Evolutionary conservation across 352 stramenopile species (phyloP), one percentile per base, ranked within the genome.

Genomic region (Pythium brachiatum): DNA sequence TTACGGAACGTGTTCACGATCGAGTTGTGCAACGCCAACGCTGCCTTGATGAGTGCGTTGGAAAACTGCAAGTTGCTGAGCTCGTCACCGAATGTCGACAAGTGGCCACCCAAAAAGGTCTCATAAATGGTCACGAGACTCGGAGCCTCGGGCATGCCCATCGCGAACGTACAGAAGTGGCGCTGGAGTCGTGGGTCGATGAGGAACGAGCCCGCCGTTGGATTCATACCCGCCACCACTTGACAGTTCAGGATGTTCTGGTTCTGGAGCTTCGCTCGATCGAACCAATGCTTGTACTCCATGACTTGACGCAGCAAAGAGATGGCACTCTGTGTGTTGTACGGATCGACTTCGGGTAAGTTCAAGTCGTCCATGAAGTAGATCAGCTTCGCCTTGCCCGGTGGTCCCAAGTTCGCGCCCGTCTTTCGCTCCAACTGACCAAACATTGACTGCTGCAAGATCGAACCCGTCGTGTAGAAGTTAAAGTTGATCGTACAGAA

Each of bases 291-390:
- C 26, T 79, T 86, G 69, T 98, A 98, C 63, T 99, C 96, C 86
- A 99, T 97, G 57, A 98, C 88, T 67, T 99, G 96, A 1, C 96
- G 79, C 18, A 99, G 61, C 21, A 98, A 70, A 15, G 90, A 97
- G 44, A 99, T 98, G 12, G 95, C 92, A 46, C 81, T 96, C 73
- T 99, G 96, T 0, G 95, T 98, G 75, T 98, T 97, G 72, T 98
- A 99, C 32, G 83, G 76, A 70, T 99, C 95, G 13, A 98, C 89
- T 66, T 98, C 92, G 0, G 96, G 96, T 31, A 99, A 73, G 67
- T 99, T 98, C 31, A 99, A 48, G 72, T 99, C 96, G 67, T 99
- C 96, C 75, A 99, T 90, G 62, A 99, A 99, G 64, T 98, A 99
- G 36, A 98, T 94, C 7, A 99, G 78, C 57, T 84, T 80, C n/a